Evolutionary conservation across 1,284 basidiomycete genomes (phyloP).

Genomic region (Kalmanozyma brasiliensis): DNA sequence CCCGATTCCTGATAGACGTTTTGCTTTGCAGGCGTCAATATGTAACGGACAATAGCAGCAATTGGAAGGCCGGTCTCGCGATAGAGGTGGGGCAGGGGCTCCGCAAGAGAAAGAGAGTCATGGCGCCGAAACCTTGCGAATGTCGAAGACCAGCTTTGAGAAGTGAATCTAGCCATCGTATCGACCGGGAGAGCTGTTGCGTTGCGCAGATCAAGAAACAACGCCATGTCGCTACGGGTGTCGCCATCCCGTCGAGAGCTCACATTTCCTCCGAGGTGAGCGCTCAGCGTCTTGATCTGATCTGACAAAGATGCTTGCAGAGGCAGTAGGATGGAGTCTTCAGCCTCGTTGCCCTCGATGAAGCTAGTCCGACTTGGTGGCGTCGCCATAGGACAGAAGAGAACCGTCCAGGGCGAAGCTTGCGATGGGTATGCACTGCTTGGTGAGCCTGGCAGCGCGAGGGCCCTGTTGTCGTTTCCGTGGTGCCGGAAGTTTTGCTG

Average conservation of each 20-base stretch:
- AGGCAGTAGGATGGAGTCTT: slow-evolving; percentile 11
- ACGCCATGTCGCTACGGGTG: background rate
- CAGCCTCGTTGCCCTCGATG: background rate
- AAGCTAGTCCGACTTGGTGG: background rate
- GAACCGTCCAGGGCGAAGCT: slow-evolving; percentile 21
- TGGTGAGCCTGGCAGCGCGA: too few species aligned
- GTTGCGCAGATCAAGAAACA: slow-evolving; percentile 24
- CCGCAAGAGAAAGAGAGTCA: background rate
- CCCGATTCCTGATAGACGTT: too few species aligned
- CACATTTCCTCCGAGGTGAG: background rate
- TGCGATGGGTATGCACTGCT: too few species aligned
- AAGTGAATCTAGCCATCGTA: slow-evolving; percentile 12
- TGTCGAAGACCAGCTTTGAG: slow-evolving; percentile 19
- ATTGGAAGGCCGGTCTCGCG: slow-evolving; percentile 33
- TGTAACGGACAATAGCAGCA: slow-evolving; percentile 14
- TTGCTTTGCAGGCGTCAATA: background rate
- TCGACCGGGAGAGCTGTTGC: slow-evolving; percentile 6
- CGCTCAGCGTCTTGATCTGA: slow-evolving; percentile 6
- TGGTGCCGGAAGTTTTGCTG: too few species aligned
- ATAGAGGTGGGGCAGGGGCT: slow-evolving; percentile 7
- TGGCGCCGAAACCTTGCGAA: background rate
- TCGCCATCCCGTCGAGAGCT: too few species aligned
- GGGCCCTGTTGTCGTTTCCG: too few species aligned
- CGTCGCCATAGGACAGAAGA: slow-evolving; percentile 10
- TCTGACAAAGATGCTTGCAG: slow-evolving; percentile 6